Conservation (phyloP, 208 protist genomes). For the Eutreptiella sp. region DNA sequence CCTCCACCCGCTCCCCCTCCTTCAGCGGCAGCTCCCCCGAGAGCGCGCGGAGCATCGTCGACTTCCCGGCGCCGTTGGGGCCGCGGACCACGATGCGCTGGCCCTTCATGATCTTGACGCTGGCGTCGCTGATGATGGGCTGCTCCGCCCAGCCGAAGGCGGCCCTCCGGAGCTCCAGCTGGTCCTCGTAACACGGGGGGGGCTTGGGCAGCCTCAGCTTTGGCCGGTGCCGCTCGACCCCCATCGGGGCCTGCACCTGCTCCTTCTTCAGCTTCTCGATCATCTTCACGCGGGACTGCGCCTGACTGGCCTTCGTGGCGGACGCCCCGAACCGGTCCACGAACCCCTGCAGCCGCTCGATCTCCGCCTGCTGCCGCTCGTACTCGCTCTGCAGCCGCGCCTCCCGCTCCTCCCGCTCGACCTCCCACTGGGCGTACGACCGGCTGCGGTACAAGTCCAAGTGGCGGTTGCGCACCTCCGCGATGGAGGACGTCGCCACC, state of each 20-base stretch:
- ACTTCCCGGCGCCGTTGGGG: constrained; percentile 58
- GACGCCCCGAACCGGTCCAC: constrained; percentile 32
- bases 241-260: neutral
- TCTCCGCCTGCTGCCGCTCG: neutral
- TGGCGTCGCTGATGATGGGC: constrained; percentile 46
- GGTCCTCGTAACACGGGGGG: constrained; percentile 35
- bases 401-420: too few species aligned
- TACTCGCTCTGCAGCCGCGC: too few species aligned
- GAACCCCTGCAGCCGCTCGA: constrained; percentile 39
- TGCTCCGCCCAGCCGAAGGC: too few species aligned
- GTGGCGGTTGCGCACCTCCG: too few species aligned
- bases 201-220: constrained; percentile 16
- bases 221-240: neutral
- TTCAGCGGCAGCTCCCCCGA: constrained; percentile 33
- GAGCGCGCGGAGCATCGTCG: constrained; percentile 44
- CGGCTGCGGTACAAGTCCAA: too few species aligned
- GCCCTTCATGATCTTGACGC: constrained; percentile 11
- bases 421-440: too few species aligned
- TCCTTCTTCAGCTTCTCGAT: constrained; percentile 30
- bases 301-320: constrained; percentile 29
- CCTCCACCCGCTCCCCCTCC: too few species aligned
- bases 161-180: constrained; percentile 25
- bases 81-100: constrained; percentile 32
- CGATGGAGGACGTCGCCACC: too few species aligned
- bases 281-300: constrained; percentile 38